Evolutionary conservation across 169 alveolate species (phyloP).

Genomic region (Plasmodium vivax): DNA sequence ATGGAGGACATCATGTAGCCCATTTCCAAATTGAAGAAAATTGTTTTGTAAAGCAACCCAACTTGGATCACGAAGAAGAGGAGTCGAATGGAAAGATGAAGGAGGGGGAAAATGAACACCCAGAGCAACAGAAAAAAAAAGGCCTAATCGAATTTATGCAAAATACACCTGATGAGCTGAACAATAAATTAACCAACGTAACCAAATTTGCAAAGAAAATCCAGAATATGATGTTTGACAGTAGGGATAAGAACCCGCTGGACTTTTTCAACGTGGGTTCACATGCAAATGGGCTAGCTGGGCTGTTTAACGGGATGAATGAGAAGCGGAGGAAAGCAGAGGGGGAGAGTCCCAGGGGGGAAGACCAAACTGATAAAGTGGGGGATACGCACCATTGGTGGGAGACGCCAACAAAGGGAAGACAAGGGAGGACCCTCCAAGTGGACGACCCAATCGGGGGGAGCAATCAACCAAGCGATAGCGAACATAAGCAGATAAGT

Average conservation of each 20-base stretch:
- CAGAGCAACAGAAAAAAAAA: not conserved
- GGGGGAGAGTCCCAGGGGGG: not conserved
- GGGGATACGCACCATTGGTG: not conserved
- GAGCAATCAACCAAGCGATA: not conserved
- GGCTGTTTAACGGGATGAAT: constrained; percentile 20
- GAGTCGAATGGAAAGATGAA: not conserved
- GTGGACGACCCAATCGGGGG: not conserved
- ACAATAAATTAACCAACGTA: constrained; percentile 3
- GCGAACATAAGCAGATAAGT: not conserved
- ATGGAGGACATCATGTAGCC: not conserved
- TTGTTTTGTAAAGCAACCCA: not conserved
- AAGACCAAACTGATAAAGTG: not conserved
- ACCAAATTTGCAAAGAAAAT: constrained; percentile 35
- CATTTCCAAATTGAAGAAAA: not conserved
- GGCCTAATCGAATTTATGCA: not conserved
- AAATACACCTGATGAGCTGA: not conserved
- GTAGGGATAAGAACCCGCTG: constrained; percentile 5
- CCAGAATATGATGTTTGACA: constrained; percentile 46
- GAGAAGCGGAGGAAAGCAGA: not conserved
- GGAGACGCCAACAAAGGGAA: not conserved
- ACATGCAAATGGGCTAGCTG: constrained; percentile 13
- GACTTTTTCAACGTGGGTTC: not conserved
- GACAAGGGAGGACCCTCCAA: not conserved
- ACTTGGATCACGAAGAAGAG: not conserved
- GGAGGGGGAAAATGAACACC: not conserved